These are phyloP conservation scores for Tetraselmis chui DNA, from an alignment of 139 green algal species.

Conservation along the genomic window DNA sequence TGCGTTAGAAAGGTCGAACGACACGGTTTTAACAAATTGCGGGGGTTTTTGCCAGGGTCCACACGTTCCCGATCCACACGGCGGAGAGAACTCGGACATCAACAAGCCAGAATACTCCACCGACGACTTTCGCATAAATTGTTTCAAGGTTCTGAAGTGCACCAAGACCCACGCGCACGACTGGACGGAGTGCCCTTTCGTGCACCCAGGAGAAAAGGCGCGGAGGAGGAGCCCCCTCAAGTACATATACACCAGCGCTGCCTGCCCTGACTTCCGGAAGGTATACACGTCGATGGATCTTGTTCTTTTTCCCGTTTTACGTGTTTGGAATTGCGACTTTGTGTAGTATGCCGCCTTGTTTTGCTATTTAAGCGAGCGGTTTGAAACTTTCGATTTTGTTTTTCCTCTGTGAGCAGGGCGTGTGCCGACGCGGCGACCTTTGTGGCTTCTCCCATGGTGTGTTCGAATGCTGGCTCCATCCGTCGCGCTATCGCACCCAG, in stretches of 20 bases:
- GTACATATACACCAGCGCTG: slow-evolving; percentile 60
- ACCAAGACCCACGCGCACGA: slow-evolving; percentile 51
- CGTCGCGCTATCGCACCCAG: slow-evolving; percentile 80
- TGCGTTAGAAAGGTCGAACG: too few relatives aligned
- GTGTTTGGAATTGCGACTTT: neutral
- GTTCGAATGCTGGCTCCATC: slow-evolving; percentile 97
- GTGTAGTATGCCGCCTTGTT: neutral
- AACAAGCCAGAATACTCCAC: slow-evolving; percentile 16
- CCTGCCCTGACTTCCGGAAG: slow-evolving; percentile 86
- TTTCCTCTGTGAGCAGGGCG: slow-evolving; percentile 48
- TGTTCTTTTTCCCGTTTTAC: neutral
- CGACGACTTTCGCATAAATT: slow-evolving; percentile 39
- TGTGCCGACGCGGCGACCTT: slow-evolving; percentile 70
- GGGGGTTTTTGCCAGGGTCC: too few relatives aligned
- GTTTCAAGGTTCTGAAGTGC: slow-evolving; percentile 40
- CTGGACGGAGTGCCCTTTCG: slow-evolving; percentile 69
- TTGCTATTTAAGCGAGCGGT: neutral
- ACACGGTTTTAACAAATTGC: too few relatives aligned
- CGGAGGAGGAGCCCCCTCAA: slow-evolving; percentile 58
- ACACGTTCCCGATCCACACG: neutral
- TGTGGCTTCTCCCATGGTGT: slow-evolving; percentile 93
- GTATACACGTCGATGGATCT: slow-evolving; percentile 18
- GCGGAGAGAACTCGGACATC: slow-evolving; percentile 19
- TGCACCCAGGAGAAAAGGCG: slow-evolving; percentile 75
- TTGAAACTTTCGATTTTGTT: neutral